A percentile compares a stretch with the other conserved stretches of the same genome.
These are phyloP conservation scores for Clavispora phyllophila DNA, from an alignment of 805 yeast genomes.

Conservation along the genomic window DNA sequence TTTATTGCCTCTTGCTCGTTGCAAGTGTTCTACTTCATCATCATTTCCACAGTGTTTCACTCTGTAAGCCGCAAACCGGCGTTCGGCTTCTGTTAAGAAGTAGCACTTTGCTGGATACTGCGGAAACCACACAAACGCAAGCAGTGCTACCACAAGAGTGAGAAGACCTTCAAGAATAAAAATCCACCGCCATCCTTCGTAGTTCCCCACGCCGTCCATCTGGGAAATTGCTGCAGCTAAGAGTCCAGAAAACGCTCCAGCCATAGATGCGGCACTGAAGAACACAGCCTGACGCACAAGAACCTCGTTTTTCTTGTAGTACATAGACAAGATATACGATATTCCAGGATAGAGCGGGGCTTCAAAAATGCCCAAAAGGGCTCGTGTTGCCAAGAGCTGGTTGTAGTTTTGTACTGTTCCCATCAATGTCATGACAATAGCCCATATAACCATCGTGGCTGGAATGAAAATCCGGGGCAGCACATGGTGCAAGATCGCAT, in stretches of 20 bases:
- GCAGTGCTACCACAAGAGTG: conserved; percentile 6
- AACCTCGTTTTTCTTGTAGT: conserved; percentile 60
- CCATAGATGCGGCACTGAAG: conserved; percentile 66
- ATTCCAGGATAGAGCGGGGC: conserved; percentile 73
- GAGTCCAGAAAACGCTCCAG: conserved; percentile 77
- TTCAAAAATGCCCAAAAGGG: conserved; percentile 63
- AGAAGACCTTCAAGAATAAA: conserved; percentile 14
- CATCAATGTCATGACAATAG: conserved; percentile 58
- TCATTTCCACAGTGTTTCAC: conserved; percentile 7
- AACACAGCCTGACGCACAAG: conserved; percentile 66
- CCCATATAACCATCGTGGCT: conserved; percentile 55
- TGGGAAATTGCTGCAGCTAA: conserved; percentile 62
- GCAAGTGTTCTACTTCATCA: too few relatives aligned
- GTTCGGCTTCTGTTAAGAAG: conserved; percentile 10
- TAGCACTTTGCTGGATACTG: conserved; percentile 6
- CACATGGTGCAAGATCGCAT: conserved; percentile 52
- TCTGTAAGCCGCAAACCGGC: conserved; percentile 9
- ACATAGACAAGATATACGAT: conserved; percentile 63
- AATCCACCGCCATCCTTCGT: conserved; percentile 16
- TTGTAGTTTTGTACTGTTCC: conserved; percentile 59
- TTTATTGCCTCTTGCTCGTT: too few relatives aligned
- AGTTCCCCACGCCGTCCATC: conserved; percentile 35
- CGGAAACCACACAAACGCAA: conserved; percentile 8
- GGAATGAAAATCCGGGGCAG: conserved; percentile 65
- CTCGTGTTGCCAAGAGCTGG: conserved; percentile 56